These are phyloP conservation scores for Thermomyces lanuginosus DNA, from an alignment of 2,329 filamentous ascomycete genomes.

Conservation along the genomic window DNA sequence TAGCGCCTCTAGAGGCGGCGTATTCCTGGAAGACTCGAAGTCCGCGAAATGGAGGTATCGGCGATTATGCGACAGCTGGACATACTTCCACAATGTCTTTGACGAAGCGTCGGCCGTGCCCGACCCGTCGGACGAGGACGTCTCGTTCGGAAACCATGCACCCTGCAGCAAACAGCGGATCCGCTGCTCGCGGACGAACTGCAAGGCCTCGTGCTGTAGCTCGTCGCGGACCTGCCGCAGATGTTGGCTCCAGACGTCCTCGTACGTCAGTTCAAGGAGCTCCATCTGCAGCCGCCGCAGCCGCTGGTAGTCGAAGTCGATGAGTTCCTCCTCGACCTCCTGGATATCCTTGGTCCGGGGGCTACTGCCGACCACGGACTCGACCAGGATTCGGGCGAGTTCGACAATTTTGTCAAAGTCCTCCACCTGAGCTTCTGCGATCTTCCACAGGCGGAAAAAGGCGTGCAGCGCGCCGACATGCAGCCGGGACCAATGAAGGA, in stretches of 20 bases:
- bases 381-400: conserved; percentile 73
- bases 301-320: conserved; percentile 62
- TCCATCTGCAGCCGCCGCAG: conserved; percentile 87
- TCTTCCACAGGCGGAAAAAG: conserved; percentile 86
- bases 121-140: conserved; percentile 31
- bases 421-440: conserved; percentile 63
- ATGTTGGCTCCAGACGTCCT: conserved; percentile 86
- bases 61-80: conserved; percentile 77
- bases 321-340: conserved; percentile 77
- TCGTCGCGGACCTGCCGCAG: conserved; percentile 81
- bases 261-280: conserved; percentile 74
- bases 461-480: conserved; percentile 73
- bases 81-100: conserved; percentile 55
- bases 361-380: conserved; percentile 74
- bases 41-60: conserved; percentile 80
- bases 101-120: conserved; percentile 27
- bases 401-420: conserved; percentile 93
- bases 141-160: conserved; percentile 59
- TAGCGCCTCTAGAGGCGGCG: conserved; percentile 58
- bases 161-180: conserved; percentile 78
- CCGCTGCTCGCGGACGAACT: conserved; percentile 94
- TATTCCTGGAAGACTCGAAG: conserved; percentile 49
- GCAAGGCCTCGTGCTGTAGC: conserved; percentile 73
- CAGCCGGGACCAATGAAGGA: conserved; percentile 83
- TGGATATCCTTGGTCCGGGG: conserved; percentile 65